A percentile compares a stretch with the other conserved stretches of the same genome.
phyloP scores from a whole-genome alignment of 306 rosid genomes.

The Dryas octopetala region DNA sequence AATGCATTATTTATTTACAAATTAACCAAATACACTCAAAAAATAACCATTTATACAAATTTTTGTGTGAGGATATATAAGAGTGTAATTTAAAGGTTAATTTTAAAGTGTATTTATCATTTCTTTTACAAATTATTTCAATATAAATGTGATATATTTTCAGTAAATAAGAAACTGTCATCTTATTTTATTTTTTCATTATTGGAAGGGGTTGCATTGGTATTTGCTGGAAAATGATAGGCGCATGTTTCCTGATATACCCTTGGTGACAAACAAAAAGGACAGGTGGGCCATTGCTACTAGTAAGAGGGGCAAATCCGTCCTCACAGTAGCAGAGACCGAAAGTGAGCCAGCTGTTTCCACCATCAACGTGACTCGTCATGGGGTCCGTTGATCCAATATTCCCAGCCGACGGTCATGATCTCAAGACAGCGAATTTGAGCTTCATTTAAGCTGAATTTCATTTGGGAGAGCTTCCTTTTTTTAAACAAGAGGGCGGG shows the following conservation, averaged over 20 bases:
- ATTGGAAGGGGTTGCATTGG: neutral
- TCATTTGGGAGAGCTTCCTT: constrained; percentile 44
- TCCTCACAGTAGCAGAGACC: constrained; percentile 16
- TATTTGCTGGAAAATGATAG: neutral
- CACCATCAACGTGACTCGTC: constrained; percentile 51
- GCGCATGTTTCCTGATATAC: constrained; percentile 6
- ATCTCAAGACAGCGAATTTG: constrained; percentile 45
- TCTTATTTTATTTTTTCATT: too few species aligned
- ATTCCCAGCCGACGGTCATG: constrained; percentile 46
- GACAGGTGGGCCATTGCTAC: constrained; percentile 18
- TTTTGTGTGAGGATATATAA: too few species aligned
- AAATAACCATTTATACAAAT: too few species aligned
- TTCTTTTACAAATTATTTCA: too few species aligned
- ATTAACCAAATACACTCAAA: too few species aligned
- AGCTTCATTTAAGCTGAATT: constrained; percentile 55
- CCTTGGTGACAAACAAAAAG: constrained; percentile 8
- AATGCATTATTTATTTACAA: too few species aligned
- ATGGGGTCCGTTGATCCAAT: constrained; percentile 44
- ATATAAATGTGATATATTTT: too few species aligned
- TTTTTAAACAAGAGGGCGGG: constrained; percentile 60
- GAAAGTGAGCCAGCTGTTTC: constrained; percentile 76
- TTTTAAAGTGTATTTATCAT: too few species aligned
- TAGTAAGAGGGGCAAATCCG: constrained; percentile 22
- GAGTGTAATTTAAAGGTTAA: too few species aligned
- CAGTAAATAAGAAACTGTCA: too few species aligned